Conservation (phyloP, 805 yeast genomes). For the Candida cerambycidarum region DNA sequence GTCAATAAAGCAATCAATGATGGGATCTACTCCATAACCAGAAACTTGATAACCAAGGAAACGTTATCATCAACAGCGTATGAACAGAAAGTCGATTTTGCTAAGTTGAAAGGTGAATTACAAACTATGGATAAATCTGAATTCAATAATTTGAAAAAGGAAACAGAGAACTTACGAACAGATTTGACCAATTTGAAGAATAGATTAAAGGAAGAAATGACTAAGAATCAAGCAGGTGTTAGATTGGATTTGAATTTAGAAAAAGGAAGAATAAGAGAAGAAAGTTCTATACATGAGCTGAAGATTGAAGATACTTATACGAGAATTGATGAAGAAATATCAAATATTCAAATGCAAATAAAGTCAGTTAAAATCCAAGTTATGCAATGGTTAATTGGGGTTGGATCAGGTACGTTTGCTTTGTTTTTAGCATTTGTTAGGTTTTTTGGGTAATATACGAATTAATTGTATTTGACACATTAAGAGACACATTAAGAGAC, state of each 20-base stretch:
- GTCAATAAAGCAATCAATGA: conserved; percentile 75
- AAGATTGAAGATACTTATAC: conserved; percentile 94
- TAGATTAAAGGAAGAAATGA: conserved; percentile 84
- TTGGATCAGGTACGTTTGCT: conserved; percentile 97
- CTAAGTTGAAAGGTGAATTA: conserved; percentile 88
- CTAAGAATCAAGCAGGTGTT: conserved; percentile 86
- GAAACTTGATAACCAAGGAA: conserved; percentile 82
- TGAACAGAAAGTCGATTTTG: conserved; percentile 95
- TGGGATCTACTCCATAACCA: conserved; percentile 72
- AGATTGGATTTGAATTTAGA: conserved; percentile 88
- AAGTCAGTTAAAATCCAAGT: conserved; percentile 95
- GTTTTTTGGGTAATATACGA: conserved; percentile 57
- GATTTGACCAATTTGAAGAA: conserved; percentile 86
- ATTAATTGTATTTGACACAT: too few relatives aligned
- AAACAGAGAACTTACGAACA: conserved; percentile 79
- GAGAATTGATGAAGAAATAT: conserved; percentile 90
- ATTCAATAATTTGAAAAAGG: conserved; percentile 75
- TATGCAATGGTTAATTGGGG: conserved; percentile 98
- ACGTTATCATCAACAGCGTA: conserved; percentile 80
- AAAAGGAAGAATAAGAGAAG: conserved; percentile 94
- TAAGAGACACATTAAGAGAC: too few relatives aligned
- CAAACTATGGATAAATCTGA: conserved; percentile 87
- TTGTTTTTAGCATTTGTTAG: conserved; percentile 89
- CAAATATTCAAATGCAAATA: conserved; percentile 92
- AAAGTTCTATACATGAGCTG: conserved; percentile 86